These are phyloP conservation scores for Suillus occidentalis DNA, from an alignment of 768 basidiomycete genomes.

Conservation along the genomic window DNA sequence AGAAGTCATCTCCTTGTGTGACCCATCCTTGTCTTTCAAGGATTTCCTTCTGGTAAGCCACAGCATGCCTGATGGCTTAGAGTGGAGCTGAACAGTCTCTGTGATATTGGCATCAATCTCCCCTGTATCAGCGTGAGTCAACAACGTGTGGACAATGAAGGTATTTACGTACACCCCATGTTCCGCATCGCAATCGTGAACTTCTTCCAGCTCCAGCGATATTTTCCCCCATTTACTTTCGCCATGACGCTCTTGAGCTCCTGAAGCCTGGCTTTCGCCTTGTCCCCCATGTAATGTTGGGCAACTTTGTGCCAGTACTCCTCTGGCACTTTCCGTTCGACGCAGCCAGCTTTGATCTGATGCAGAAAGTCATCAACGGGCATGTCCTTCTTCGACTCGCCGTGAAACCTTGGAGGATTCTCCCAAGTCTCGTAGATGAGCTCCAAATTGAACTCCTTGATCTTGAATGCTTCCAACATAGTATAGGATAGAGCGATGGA, in stretches of 20 bases:
- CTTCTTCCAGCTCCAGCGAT: conserved; percentile 83
- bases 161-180: conserved; percentile 69
- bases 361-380: conserved; percentile 75
- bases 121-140: conserved; percentile 44
- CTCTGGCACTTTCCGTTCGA: conserved; percentile 68
- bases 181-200: conserved; percentile 76
- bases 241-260: conserved; percentile 74
- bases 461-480: conserved; percentile 77
- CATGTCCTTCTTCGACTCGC: conserved; percentile 67
- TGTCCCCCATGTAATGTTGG: conserved; percentile 71
- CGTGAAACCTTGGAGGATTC: conserved; percentile 64
- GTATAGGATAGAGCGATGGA: not conserved
- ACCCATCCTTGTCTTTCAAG: conserved; percentile 31
- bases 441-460: conserved; percentile 74
- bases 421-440: conserved; percentile 66
- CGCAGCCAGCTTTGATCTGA: conserved; percentile 69
- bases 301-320: conserved; percentile 84
- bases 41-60: conserved; percentile 53
- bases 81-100: conserved; percentile 60
- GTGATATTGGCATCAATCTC: conserved; percentile 60
- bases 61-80: conserved; percentile 48
- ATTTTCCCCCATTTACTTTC: conserved; percentile 74
- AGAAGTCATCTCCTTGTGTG: conserved; percentile 36
- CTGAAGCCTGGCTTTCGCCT: conserved; percentile 62
- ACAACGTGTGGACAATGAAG: not conserved